Conservation (phyloP, 768 basidiomycete genomes). For the Gautieria morchelliformis region DNA sequence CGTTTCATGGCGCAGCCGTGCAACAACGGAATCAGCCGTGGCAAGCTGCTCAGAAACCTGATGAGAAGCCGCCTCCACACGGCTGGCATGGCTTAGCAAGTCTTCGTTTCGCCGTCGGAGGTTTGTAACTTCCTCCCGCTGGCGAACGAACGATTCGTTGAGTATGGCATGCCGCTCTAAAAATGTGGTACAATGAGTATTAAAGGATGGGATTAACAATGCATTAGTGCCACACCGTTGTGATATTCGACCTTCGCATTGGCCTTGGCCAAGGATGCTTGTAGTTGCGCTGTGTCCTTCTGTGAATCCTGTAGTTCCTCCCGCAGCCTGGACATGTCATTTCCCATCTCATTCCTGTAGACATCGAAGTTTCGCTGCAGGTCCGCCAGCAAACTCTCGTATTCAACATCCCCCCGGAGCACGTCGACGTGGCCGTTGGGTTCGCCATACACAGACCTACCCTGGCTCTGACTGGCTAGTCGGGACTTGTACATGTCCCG, state of each 20-base stretch:
- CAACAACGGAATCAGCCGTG: slow-evolving; percentile 47
- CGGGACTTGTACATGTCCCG: slow-evolving; percentile 75
- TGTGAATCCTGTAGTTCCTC: slow-evolving; percentile 62
- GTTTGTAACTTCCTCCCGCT: slow-evolving; percentile 2
- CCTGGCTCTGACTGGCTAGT: slow-evolving; percentile 46
- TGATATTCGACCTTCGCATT: slow-evolving; percentile 76
- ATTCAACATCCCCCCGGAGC: slow-evolving; percentile 32
- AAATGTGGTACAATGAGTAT: not conserved
- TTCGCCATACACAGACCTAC: slow-evolving; percentile 23
- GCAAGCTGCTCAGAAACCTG: slow-evolving; percentile 60
- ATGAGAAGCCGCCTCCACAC: slow-evolving; percentile 18
- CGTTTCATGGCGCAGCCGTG: slow-evolving; percentile 75
- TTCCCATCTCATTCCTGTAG: slow-evolving; percentile 70
- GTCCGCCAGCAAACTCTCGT: slow-evolving; percentile 50
- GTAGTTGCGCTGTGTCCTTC: slow-evolving; percentile 54
- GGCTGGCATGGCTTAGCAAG: slow-evolving; percentile 1
- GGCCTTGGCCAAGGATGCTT: slow-evolving; percentile 68
- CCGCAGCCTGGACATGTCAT: slow-evolving; percentile 62
- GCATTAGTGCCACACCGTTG: slow-evolving; percentile 40
- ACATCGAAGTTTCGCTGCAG: slow-evolving; percentile 74
- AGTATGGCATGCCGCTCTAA: slow-evolving; percentile 8
- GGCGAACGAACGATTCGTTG: slow-evolving; percentile 19
- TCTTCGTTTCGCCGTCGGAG: slow-evolving; percentile 7
- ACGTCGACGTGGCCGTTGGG: slow-evolving; percentile 18
- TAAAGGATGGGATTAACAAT: not conserved